Percentiles rank a stretch among this genome's conserved stretches.
phyloP scores from a whole-genome alignment of 306 rosid species.

The Hippophae gyantsensis region DNA sequence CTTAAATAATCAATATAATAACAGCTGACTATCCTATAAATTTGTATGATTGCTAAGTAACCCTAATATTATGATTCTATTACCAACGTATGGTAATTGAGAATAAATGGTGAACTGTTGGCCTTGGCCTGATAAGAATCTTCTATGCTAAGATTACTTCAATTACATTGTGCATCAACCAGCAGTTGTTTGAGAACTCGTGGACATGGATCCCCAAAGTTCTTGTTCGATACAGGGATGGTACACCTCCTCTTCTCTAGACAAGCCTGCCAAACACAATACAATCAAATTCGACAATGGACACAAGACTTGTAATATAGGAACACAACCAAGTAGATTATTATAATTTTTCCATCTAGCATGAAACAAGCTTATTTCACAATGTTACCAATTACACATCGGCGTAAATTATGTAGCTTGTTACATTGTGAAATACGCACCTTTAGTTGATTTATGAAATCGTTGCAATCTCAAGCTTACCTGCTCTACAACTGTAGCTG shows the following conservation, averaged over 20 bases:
- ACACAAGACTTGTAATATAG: not conserved
- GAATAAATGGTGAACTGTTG: too few relatives aligned
- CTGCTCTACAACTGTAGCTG: conserved; percentile 24
- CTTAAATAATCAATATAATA: too few relatives aligned
- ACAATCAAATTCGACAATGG: not conserved
- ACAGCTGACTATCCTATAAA: too few relatives aligned
- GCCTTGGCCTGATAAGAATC: too few relatives aligned
- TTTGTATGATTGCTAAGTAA: too few relatives aligned
- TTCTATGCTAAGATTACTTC: not conserved
- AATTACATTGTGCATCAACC: conserved; percentile 39
- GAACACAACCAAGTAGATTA: too few relatives aligned
- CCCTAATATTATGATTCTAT: too few relatives aligned
- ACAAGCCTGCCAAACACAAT: conserved; percentile 30
- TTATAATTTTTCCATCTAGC: too few relatives aligned
- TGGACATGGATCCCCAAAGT: conserved; percentile 42
- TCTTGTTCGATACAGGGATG: conserved; percentile 16
- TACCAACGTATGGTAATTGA: too few relatives aligned
- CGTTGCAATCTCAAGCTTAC: conserved; percentile 11
- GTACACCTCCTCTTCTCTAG: conserved; percentile 34
- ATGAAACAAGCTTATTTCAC: too few relatives aligned
- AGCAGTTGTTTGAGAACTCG: conserved; percentile 23
- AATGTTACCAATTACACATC: too few relatives aligned
- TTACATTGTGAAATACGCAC: not conserved
- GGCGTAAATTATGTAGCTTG: too few relatives aligned
- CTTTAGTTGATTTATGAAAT: not conserved